Conservation (phyloP, 129 eudicot species). For the Flaveria trinervia region DNA sequence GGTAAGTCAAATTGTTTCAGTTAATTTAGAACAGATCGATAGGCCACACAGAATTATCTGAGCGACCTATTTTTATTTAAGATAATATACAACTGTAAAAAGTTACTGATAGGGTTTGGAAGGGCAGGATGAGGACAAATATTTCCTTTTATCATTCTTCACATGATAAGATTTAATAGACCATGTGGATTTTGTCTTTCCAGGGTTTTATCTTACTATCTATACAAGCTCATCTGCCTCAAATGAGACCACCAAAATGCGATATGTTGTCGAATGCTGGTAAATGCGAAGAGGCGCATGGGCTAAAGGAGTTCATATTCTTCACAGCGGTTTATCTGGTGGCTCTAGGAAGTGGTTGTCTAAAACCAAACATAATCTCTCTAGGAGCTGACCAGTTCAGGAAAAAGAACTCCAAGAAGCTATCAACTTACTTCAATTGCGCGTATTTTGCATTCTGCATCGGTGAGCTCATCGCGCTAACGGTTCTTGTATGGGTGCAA, state of each 20-base stretch:
- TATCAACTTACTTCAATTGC: slow-evolving; percentile 76
- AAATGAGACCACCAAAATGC: slow-evolving; percentile 79
- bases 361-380: slow-evolving; percentile 92
- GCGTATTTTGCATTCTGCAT: slow-evolving; percentile 80
- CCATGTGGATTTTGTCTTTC: background rate
- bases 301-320: slow-evolving; percentile 62
- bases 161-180: background rate
- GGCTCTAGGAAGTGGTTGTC: slow-evolving; percentile 93
- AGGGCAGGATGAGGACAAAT: too few species aligned
- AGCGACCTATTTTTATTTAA: too few species aligned
- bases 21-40: too few species aligned
- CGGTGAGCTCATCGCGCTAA: slow-evolving; percentile 77
- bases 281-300: slow-evolving; percentile 63
- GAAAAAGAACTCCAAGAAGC: slow-evolving; percentile 54
- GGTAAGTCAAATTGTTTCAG: slow-evolving; percentile 33
- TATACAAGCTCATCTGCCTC: slow-evolving; percentile 79
- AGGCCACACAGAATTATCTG: too few species aligned
- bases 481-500: slow-evolving; percentile 80
- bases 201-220: slow-evolving; percentile 91
- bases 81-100: too few species aligned
- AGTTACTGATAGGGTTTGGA: too few species aligned
- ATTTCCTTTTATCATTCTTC: too few species aligned
- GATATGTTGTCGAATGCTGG: slow-evolving; percentile 38
- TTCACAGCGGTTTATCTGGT: slow-evolving; percentile 78
- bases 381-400: slow-evolving; percentile 75